Percentiles rank a stretch among this genome's conserved stretches.
Evolutionary conservation across 345 rosid genomes (phyloP).

Genomic region (Aurinia saxatilis): DNA sequence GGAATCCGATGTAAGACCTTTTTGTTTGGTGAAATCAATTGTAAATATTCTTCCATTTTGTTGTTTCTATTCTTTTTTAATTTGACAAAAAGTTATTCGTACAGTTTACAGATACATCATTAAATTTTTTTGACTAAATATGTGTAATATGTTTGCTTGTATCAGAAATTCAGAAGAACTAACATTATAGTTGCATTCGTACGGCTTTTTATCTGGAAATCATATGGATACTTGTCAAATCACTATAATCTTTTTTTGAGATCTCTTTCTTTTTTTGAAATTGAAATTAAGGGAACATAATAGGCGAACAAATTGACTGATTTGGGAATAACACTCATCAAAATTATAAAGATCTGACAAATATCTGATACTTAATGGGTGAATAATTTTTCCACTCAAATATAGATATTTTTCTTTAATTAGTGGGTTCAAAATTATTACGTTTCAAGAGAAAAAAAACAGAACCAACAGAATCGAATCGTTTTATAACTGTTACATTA

Average conservation of each 20-base stretch:
- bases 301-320: not conserved
- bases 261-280: not conserved
- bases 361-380: not conserved
- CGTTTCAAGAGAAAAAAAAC: not conserved
- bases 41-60: conserved; percentile 5
- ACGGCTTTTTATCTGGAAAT: not conserved
- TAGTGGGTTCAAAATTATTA: not conserved
- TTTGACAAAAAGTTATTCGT: not conserved
- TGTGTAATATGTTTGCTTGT: not conserved
- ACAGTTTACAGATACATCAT: conserved; percentile 7
- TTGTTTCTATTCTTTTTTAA: not conserved
- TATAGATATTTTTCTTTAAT: not conserved
- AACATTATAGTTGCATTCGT: conserved; percentile 3
- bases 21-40: not conserved
- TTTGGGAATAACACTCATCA: not conserved
- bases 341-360: no score
- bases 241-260: no score
- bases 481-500: not conserved
- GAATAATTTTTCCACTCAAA: not conserved
- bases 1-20: not conserved
- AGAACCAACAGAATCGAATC: not conserved
- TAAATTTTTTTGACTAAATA: not conserved
- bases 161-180: conserved; percentile 7
- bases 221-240: no score
- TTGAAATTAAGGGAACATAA: no score